These are phyloP conservation scores for Boechera stricta DNA, from an alignment of 345 rosid species.

Conservation along the genomic window DNA sequence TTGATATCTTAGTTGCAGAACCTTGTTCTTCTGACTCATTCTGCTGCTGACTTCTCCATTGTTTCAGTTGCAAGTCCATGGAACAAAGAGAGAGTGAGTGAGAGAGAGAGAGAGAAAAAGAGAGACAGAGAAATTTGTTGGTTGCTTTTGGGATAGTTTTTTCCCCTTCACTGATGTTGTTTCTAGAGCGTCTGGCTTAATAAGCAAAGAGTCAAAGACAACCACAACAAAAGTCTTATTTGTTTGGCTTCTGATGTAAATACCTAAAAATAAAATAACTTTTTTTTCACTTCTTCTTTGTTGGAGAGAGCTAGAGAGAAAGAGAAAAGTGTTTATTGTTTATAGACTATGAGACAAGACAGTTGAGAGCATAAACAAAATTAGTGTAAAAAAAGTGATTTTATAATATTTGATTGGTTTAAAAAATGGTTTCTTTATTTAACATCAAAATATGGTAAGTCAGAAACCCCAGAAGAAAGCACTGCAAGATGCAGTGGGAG, in stretches of 20 bases:
- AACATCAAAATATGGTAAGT: slow-evolving; percentile 28
- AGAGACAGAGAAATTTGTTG: slow-evolving; percentile 46
- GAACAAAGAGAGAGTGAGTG: slow-evolving; percentile 47
- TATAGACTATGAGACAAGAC: slow-evolving; percentile 67
- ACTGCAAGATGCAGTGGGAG: slow-evolving; percentile 37
- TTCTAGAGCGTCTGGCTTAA: slow-evolving; percentile 38
- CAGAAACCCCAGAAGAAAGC: slow-evolving; percentile 41
- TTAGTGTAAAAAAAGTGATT: slow-evolving; percentile 29
- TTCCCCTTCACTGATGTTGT: slow-evolving; percentile 30
- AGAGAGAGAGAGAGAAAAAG: slow-evolving; percentile 39
- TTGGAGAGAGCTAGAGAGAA: slow-evolving; percentile 55
- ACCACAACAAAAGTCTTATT: slow-evolving; percentile 37
- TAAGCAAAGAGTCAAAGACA: slow-evolving; percentile 36
- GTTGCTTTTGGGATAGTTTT: slow-evolving; percentile 46
- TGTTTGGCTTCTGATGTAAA: slow-evolving; percentile 41
- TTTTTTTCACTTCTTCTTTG: slow-evolving; percentile 33
- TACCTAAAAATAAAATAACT: slow-evolving; percentile 36
- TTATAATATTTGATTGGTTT: slow-evolving; percentile 15
- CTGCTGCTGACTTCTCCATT: slow-evolving; percentile 74
- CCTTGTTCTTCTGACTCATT: slow-evolving; percentile 65
- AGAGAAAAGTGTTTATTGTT: slow-evolving; percentile 42
- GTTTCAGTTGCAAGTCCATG: slow-evolving; percentile 91
- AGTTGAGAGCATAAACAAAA: slow-evolving; percentile 39
- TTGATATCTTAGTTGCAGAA: slow-evolving; percentile 71
- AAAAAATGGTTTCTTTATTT: slow-evolving; percentile 15